phyloP scores from a whole-genome alignment of 2,329 filamentous ascomycete species.

The Ilyonectria destructans region DNA sequence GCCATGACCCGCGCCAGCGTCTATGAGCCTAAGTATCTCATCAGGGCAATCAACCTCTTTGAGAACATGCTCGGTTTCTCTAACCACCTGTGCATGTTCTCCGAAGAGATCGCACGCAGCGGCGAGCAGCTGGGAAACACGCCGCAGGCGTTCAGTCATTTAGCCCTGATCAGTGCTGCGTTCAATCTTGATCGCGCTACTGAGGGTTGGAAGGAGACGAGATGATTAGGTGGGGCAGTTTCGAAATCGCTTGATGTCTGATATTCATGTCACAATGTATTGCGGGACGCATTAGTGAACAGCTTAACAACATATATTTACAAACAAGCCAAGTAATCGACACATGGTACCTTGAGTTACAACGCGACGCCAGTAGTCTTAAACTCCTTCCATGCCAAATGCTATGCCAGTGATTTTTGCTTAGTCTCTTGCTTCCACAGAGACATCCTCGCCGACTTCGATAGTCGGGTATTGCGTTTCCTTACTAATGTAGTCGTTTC shows the following conservation, averaged over 20 bases:
- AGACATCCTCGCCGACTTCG: constrained; percentile 64
- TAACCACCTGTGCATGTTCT: constrained; percentile 85
- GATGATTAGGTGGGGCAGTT: constrained; percentile 19
- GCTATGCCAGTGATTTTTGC: background rate
- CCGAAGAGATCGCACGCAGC: constrained; percentile 82
- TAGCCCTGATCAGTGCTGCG: constrained; percentile 83
- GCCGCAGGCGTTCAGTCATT: constrained; percentile 84
- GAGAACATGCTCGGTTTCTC: constrained; percentile 85
- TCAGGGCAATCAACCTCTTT: constrained; percentile 77
- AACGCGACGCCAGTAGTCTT: background rate
- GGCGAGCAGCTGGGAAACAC: constrained; percentile 87
- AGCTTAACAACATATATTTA: no score
- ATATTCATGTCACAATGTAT: background rate
- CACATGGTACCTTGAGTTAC: background rate
- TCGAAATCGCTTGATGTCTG: background rate
- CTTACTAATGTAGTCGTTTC: constrained; percentile 24
- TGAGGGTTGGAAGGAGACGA: constrained; percentile 43
- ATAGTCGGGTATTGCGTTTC: constrained; percentile 59
- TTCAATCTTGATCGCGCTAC: constrained; percentile 79
- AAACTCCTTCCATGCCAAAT: background rate
- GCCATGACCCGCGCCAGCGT: constrained; percentile 79
- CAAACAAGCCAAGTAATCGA: background rate
- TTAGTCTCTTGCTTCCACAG: constrained; percentile 38
- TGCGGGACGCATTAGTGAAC: background rate
- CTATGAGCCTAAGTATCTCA: constrained; percentile 77